These are phyloP conservation scores for Penicillium odoratum DNA, from an alignment of 495 filamentous ascomycete genomes.

Conservation along the genomic window DNA sequence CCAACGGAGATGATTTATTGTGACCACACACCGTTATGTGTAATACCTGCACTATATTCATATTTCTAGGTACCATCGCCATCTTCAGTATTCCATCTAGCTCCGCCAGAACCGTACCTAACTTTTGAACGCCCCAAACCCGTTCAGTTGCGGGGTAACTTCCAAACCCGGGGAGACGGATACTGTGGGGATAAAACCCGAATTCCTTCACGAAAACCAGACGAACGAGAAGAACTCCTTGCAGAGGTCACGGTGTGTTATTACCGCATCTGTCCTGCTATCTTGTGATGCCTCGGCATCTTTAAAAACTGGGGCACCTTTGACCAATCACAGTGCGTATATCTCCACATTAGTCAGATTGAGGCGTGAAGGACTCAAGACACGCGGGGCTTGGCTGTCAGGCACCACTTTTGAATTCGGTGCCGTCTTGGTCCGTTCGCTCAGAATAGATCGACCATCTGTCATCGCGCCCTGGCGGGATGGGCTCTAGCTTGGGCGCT, in stretches of 20 bases:
- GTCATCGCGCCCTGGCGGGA: not conserved
- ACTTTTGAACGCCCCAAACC: not conserved
- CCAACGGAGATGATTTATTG: too few species aligned
- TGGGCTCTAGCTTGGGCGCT: not conserved
- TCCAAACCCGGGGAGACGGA: not conserved
- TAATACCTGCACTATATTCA: not conserved
- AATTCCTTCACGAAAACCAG: not conserved
- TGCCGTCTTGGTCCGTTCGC: slow-evolving; percentile 4
- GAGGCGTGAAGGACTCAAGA: not conserved
- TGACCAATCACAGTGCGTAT: slow-evolving; percentile 12
- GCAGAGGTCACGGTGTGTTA: not conserved
- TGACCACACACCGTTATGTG: not conserved
- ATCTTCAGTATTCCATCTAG: not conserved
- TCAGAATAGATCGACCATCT: slow-evolving; percentile 1
- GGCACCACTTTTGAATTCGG: slow-evolving; percentile 8
- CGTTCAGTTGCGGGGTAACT: not conserved
- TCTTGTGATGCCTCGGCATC: slow-evolving; percentile 27
- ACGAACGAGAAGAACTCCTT: not conserved
- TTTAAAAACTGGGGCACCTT: not conserved
- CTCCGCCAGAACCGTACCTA: not conserved
- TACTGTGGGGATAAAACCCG: not conserved
- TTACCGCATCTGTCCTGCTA: slow-evolving; percentile 3
- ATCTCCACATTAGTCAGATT: not conserved
- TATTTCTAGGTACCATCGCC: not conserved
- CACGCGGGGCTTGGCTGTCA: slow-evolving; percentile 6